Evolutionary conservation across 1,139 yeast genomes (phyloP).

Genomic region (Pichia sp.): DNA sequence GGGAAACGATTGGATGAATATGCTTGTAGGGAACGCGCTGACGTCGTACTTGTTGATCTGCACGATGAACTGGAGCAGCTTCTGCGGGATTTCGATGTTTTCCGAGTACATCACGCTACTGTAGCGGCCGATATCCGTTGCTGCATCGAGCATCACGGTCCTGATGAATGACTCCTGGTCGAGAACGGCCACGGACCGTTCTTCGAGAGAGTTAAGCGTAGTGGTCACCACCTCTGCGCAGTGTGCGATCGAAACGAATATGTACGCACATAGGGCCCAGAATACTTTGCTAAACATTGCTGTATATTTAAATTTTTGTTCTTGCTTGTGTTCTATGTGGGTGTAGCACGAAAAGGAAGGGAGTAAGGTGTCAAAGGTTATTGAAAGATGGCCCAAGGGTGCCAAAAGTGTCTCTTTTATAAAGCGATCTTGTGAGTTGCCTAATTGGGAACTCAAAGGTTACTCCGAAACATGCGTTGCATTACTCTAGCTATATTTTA

Average conservation of each 20-base stretch:
- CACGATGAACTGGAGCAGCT: conserved; percentile 33
- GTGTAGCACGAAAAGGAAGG: too few species aligned
- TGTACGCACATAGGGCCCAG: neutral
- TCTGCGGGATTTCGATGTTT: conserved; percentile 32
- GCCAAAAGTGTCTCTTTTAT: neutral
- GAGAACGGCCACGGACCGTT: conserved; percentile 30
- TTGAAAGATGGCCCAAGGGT: too few species aligned
- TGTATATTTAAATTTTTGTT: neutral
- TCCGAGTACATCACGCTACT: conserved; percentile 32
- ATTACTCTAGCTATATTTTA: conserved; percentile 1
- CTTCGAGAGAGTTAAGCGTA: conserved; percentile 20
- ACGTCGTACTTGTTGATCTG: conserved; percentile 22
- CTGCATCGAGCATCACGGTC: conserved; percentile 33
- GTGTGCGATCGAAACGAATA: neutral
- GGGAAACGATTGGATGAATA: conserved; percentile 38
- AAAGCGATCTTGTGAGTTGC: conserved; percentile 2
- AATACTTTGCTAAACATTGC: neutral
- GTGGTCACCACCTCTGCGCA: conserved; percentile 18
- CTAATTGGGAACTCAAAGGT: conserved; percentile 17
- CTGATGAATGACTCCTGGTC: conserved; percentile 31
- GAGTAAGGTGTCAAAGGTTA: neutral
- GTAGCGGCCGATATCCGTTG: conserved; percentile 26
- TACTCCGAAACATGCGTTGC: conserved; percentile 7
- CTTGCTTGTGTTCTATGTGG: neutral
- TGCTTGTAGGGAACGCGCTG: conserved; percentile 27